Conservation (phyloP, 306 rosid species). For the Quillaja saponaria region DNA sequence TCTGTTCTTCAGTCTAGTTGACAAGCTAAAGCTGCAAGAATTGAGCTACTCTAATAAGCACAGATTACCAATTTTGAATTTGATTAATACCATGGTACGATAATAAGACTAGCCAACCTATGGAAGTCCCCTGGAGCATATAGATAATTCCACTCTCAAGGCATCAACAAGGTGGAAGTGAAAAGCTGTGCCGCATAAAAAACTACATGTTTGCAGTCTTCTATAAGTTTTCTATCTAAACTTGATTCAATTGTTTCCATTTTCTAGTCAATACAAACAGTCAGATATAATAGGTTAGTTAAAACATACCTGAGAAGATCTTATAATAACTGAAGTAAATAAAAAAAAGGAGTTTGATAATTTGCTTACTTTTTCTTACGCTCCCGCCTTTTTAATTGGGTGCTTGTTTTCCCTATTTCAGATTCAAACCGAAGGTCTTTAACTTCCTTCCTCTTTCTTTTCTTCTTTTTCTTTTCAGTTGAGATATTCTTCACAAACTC, state of each 20-base stretch:
- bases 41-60: not conserved
- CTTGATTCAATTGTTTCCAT: not conserved
- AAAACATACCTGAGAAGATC: too few relatives aligned
- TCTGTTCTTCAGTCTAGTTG: constrained; percentile 5
- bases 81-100: not conserved
- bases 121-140: not conserved
- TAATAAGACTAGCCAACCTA: not conserved
- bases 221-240: not conserved
- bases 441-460: constrained; percentile 73
- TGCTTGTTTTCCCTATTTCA: constrained; percentile 40
- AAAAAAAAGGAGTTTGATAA: not conserved
- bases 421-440: constrained; percentile 74
- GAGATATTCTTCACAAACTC: constrained; percentile 26
- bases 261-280: too few relatives aligned
- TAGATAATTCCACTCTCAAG: not conserved
- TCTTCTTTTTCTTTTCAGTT: constrained; percentile 67
- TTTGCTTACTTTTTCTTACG: constrained; percentile 74
- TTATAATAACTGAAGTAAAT: too few relatives aligned
- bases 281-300: too few relatives aligned
- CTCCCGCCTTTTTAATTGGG: constrained; percentile 53
- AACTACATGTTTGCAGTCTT: constrained; percentile 6
- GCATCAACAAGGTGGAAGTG: not conserved
- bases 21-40: not conserved
- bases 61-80: not conserved
- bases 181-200: constrained; percentile 1